These are phyloP conservation scores for Aspergillus puulaauensis DNA, from an alignment of 2,329 filamentous ascomycete species.

Conservation along the genomic window DNA sequence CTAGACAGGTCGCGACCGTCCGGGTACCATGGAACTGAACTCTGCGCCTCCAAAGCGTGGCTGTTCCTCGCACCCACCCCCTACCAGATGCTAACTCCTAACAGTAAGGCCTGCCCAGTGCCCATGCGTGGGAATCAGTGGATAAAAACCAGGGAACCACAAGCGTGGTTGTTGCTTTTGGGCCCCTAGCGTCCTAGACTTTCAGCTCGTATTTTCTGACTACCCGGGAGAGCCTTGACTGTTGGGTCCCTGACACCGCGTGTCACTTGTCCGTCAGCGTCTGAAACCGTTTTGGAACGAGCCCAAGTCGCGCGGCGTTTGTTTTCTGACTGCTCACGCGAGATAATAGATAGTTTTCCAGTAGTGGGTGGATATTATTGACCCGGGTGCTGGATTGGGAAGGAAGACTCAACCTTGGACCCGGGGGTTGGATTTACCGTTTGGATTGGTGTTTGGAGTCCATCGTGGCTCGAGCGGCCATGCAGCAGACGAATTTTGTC, in stretches of 20 bases:
- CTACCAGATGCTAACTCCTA: not conserved
- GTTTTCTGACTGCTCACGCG: constrained; percentile 2
- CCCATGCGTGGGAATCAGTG: not conserved
- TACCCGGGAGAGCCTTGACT: not conserved
- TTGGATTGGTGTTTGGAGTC: not conserved
- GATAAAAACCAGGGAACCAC: not conserved
- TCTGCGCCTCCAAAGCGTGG: not conserved
- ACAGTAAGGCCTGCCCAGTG: not conserved
- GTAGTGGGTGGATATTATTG: constrained; percentile 10
- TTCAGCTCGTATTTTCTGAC: not conserved
- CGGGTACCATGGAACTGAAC: not conserved
- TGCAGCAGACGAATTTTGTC: not conserved
- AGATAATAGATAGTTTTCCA: not conserved
- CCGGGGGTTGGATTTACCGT: not conserved
- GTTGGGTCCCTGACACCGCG: not conserved
- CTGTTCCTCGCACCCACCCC: not conserved
- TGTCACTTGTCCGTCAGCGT: constrained; percentile 10
- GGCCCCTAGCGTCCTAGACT: constrained; percentile 6
- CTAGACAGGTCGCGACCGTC: not conserved
- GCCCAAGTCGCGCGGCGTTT: not conserved
- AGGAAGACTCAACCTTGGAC: not conserved
- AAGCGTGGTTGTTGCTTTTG: constrained; percentile 1
- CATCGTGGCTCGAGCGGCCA: not conserved
- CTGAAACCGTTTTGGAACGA: constrained; percentile 10
- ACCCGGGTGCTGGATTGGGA: not conserved